Percentiles rank a stretch among this genome's conserved stretches.
Conservation (phyloP, 345 rosid genomes). For the rapeseed (Brassica napus) region DNA sequence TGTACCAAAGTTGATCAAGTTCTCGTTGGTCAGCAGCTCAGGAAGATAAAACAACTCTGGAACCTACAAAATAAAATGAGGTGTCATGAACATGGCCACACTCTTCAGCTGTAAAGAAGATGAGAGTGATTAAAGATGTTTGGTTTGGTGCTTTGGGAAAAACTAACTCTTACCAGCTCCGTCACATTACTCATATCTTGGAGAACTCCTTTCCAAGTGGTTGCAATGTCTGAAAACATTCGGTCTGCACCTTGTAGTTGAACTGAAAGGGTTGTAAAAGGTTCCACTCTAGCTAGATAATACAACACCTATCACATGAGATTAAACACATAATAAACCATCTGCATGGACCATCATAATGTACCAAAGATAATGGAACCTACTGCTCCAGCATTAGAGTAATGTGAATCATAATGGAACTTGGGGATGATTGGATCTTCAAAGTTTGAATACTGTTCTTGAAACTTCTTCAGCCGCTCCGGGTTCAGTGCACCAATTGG, state of each 20-base stretch:
- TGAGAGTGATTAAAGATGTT: neutral
- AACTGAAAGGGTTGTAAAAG: constrained; percentile 82
- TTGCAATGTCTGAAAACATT: constrained; percentile 82
- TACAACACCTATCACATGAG: constrained; percentile 67
- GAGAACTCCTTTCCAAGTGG: constrained; percentile 89
- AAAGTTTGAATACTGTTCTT: constrained; percentile 84
- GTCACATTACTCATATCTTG: constrained; percentile 97
- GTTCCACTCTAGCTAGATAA: constrained; percentile 91
- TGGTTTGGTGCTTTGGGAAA: constrained; percentile 17
- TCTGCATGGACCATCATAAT: neutral
- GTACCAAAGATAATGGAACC: constrained; percentile 43
- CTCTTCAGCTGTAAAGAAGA: constrained; percentile 13
- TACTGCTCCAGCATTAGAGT: constrained; percentile 91
- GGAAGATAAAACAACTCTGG: constrained; percentile 98
- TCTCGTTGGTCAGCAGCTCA: constrained; percentile 81
- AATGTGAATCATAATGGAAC: constrained; percentile 94
- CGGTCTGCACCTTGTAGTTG: constrained; percentile 81
- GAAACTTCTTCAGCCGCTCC: constrained; percentile 74
- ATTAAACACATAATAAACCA: constrained; percentile 14
- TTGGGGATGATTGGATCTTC: constrained; percentile 95
- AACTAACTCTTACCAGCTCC: constrained; percentile 69
- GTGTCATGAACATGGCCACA: constrained; percentile 20
- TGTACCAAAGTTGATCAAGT: constrained; percentile 72
- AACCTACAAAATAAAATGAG: constrained; percentile 51
- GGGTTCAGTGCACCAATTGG: constrained; percentile 93